phyloP scores from a whole-genome alignment of 2,329 filamentous ascomycete genomes.

The Chlorencoelia australis region DNA sequence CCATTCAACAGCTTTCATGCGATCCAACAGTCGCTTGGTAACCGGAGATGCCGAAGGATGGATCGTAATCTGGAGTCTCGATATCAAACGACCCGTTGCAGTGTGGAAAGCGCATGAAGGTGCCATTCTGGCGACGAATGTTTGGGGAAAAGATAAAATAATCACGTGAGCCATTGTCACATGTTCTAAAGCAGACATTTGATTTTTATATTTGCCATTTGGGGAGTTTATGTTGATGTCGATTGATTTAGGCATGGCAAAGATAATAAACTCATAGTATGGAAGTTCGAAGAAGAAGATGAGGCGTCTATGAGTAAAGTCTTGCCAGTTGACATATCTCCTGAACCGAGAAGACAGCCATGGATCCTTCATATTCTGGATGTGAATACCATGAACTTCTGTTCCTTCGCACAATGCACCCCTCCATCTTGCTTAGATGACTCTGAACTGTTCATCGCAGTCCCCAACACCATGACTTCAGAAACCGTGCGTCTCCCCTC shows the following conservation, averaged over 20 bases:
- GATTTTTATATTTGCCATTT: conserved; percentile 4
- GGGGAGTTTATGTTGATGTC: background rate
- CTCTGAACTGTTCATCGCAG: conserved; percentile 56
- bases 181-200: too few relatives aligned
- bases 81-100: conserved; percentile 67
- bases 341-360: conserved; percentile 48
- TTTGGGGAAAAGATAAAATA: conserved; percentile 62
- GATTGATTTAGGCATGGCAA: conserved; percentile 62
- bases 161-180: conserved; percentile 81
- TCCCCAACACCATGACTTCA: conserved; percentile 67
- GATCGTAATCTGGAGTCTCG: conserved; percentile 75
- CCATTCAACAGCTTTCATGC: conserved; percentile 65
- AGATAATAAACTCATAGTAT: conserved; percentile 78
- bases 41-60: conserved; percentile 89
- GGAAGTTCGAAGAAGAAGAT: conserved; percentile 56
- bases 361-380: conserved; percentile 78
- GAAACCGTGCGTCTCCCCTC: conserved; percentile 47
- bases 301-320: conserved; percentile 55
- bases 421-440: background rate
- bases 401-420: conserved; percentile 54
- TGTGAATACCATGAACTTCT: conserved; percentile 95
- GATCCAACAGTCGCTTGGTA: conserved; percentile 63
- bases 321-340: conserved; percentile 58
- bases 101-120: conserved; percentile 81
- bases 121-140: conserved; percentile 63